phyloP scores from a whole-genome alignment of 2,329 filamentous ascomycete species.

The Penicillium vulpinum region DNA sequence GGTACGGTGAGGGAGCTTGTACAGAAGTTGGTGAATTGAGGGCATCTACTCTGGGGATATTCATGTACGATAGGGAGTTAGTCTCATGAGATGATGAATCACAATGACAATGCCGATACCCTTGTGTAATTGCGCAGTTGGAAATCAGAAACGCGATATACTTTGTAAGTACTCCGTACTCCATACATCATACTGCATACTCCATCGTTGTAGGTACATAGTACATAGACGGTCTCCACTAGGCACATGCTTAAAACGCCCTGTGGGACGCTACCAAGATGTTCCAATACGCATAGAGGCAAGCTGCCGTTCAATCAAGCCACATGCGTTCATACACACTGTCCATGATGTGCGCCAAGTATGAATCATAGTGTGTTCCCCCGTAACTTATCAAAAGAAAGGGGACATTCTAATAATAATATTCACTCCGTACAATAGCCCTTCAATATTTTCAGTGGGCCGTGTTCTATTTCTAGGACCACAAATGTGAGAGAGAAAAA shows the following conservation, averaged over 20 bases:
- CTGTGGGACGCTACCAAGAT: background rate
- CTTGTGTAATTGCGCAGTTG: background rate
- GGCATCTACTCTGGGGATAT: background rate
- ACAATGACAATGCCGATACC: background rate
- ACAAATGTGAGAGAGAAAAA: background rate
- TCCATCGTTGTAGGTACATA: background rate
- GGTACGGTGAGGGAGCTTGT: constrained; percentile 3
- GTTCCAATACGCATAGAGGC: background rate
- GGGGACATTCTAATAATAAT: background rate
- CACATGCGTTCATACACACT: background rate
- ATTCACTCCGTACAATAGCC: too few relatives aligned
- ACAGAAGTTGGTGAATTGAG: background rate
- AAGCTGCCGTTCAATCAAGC: background rate
- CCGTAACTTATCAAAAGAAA: background rate
- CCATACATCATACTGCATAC: background rate
- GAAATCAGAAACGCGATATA: background rate
- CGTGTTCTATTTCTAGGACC: background rate
- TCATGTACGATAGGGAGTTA: constrained; percentile 3
- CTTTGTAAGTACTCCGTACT: too few relatives aligned
- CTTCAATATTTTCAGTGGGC: background rate
- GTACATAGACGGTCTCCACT: background rate
- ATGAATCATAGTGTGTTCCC: too few relatives aligned
- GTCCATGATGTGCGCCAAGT: constrained; percentile 1
- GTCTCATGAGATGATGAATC: constrained; percentile 4
- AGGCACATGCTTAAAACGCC: constrained; percentile 8